Conservation (phyloP, 805 yeast species). For the Ogataea nitratoaversa region DNA sequence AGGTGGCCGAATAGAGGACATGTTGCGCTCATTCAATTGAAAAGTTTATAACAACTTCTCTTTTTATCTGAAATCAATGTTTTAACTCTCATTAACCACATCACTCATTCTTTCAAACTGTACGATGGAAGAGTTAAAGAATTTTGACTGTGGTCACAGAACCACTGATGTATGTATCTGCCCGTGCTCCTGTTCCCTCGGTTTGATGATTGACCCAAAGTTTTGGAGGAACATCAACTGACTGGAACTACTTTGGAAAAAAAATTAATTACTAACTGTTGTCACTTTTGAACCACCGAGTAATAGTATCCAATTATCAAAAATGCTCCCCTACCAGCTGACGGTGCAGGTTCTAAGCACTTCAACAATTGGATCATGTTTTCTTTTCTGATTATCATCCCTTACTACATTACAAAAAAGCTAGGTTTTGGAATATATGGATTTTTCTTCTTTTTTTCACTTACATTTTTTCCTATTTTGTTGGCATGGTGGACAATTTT, state of each 20-base stretch:
- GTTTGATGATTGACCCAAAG: too few relatives aligned
- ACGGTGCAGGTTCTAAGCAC: slow-evolving; percentile 80
- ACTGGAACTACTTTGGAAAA: too few relatives aligned
- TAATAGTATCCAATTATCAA: slow-evolving; percentile 61
- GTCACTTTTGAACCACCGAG: too few relatives aligned
- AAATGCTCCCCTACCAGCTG: slow-evolving; percentile 87
- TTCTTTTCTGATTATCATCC: slow-evolving; percentile 49
- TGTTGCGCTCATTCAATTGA: too few relatives aligned
- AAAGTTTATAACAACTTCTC: too few relatives aligned
- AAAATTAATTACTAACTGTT: not conserved
- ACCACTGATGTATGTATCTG: slow-evolving; percentile 39
- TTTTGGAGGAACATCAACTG: too few relatives aligned
- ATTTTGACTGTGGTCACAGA: slow-evolving; percentile 43
- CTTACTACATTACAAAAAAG: slow-evolving; percentile 58
- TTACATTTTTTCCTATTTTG: slow-evolving; percentile 64
- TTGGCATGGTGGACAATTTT: slow-evolving; percentile 79
- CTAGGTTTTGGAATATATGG: slow-evolving; percentile 68
- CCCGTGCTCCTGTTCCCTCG: not conserved
- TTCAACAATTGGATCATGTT: slow-evolving; percentile 60
- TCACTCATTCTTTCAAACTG: not conserved
- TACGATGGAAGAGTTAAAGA: slow-evolving; percentile 18
- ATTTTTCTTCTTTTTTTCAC: slow-evolving; percentile 53
- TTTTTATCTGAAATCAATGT: not conserved
- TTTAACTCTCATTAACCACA: not conserved
- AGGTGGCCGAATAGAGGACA: too few relatives aligned